Evolutionary conservation across 2,329 filamentous ascomycete genomes (phyloP).

Genomic region (Aspergillus fijiensis): DNA sequence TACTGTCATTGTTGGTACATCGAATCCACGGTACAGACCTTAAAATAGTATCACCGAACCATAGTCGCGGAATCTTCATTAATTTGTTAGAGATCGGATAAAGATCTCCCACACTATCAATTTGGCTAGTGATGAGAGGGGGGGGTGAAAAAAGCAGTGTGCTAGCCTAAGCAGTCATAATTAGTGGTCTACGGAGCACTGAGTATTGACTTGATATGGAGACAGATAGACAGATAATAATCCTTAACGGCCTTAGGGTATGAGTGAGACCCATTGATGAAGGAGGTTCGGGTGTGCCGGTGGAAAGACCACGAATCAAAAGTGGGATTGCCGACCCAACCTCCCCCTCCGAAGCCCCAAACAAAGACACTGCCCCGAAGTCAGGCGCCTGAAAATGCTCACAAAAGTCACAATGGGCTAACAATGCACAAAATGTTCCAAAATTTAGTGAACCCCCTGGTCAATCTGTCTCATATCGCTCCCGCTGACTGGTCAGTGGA

Average conservation of each 20-base stretch:
- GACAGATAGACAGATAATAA: background rate
- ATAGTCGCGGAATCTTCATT: background rate
- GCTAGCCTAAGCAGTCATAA: background rate
- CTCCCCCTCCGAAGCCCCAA: background rate
- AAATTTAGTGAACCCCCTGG: slow-evolving; percentile 5
- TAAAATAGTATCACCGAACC: slow-evolving; percentile 11
- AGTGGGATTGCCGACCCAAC: background rate
- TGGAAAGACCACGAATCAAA: background rate
- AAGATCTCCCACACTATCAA: slow-evolving; percentile 4
- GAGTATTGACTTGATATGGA: no score
- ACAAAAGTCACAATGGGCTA: background rate
- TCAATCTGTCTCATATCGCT: slow-evolving; percentile 17
- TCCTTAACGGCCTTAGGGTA: background rate
- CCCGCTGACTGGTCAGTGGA: slow-evolving; percentile 12
- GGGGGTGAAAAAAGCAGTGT: background rate
- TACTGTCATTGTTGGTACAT: slow-evolving; percentile 5
- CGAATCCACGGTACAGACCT: slow-evolving; percentile 8
- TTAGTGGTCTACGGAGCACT: no score
- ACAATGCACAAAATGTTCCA: background rate
- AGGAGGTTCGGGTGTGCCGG: background rate
- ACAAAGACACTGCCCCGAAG: slow-evolving; percentile 1
- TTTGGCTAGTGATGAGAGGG: background rate
- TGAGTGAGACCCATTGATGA: background rate
- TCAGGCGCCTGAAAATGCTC: slow-evolving; percentile 12
- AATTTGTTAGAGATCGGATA: background rate